Evolutionary conservation across 2,329 filamentous ascomycete genomes (phyloP).

Genomic region (Ophiocordyceps camponoti-saundersi): DNA sequence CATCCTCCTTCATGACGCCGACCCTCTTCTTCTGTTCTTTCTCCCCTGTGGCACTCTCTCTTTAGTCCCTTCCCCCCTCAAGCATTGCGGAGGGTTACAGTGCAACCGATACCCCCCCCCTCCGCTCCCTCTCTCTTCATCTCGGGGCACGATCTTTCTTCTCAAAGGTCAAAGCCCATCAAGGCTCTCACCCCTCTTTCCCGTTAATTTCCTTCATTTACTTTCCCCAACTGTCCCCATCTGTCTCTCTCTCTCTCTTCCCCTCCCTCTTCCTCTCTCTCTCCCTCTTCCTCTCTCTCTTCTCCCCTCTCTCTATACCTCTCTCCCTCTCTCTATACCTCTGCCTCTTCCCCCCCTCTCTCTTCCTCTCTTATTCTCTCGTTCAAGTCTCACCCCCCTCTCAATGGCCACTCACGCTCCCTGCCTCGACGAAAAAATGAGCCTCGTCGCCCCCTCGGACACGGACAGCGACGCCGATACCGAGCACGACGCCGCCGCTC

Average conservation of each 20-base stretch:
- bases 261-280: not conserved
- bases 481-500: not conserved
- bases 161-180: not conserved
- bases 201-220: not conserved
- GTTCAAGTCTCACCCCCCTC: not conserved
- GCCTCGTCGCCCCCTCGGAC: not conserved
- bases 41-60: too few species aligned
- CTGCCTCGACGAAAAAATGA: not conserved
- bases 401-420: not conserved
- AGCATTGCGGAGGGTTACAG: too few species aligned
- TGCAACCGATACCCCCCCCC: too few species aligned
- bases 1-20: not conserved
- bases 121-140: too few species aligned
- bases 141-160: too few species aligned
- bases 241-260: not conserved
- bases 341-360: not conserved
- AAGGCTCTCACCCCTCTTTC: not conserved
- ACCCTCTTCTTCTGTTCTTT: not conserved
- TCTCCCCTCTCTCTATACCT: not conserved
- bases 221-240: not conserved
- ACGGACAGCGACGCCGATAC: constrained; percentile 1
- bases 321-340: not conserved
- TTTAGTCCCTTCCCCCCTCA: too few species aligned
- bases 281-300: not conserved
- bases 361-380: not conserved